Conservation (phyloP, 768 basidiomycete genomes). For the Tremella fuciformis region DNA sequence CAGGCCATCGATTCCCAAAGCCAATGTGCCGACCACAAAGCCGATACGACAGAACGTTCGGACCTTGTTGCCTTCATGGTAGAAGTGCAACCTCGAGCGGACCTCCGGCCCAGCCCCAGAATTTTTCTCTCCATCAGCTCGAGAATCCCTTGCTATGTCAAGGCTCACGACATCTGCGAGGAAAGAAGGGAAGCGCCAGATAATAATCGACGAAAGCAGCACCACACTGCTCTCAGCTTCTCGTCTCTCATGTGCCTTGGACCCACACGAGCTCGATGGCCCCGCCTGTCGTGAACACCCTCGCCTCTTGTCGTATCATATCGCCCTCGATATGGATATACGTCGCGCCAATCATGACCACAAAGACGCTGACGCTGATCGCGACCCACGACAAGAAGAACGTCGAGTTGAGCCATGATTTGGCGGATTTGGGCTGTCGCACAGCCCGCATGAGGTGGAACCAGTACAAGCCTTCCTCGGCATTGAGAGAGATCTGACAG, state of each 20-base stretch:
- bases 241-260: not conserved
- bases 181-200: constrained; percentile 34
- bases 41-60: constrained; percentile 32
- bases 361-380: constrained; percentile 13
- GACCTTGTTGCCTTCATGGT: constrained; percentile 40
- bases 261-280: constrained; percentile 32
- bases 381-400: constrained; percentile 38
- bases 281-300: constrained; percentile 16
- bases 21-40: constrained; percentile 20
- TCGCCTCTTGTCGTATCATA: constrained; percentile 16
- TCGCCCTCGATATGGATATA: constrained; percentile 20
- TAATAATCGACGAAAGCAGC: constrained; percentile 20
- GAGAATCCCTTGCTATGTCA: not conserved
- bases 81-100: constrained; percentile 34
- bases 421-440: constrained; percentile 25
- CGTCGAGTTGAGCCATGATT: constrained; percentile 22
- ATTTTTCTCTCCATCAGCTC: constrained; percentile 19
- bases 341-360: constrained; percentile 6
- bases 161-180: constrained; percentile 32
- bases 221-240: constrained; percentile 19
- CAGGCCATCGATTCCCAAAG: constrained; percentile 33
- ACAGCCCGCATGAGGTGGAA: constrained; percentile 40
- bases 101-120: constrained; percentile 43
- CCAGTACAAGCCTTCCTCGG: constrained; percentile 42
- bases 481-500: constrained; percentile 30